Evolutionary conservation across 805 yeast species (phyloP).

Genomic region (Yamadazyma sp.): DNA sequence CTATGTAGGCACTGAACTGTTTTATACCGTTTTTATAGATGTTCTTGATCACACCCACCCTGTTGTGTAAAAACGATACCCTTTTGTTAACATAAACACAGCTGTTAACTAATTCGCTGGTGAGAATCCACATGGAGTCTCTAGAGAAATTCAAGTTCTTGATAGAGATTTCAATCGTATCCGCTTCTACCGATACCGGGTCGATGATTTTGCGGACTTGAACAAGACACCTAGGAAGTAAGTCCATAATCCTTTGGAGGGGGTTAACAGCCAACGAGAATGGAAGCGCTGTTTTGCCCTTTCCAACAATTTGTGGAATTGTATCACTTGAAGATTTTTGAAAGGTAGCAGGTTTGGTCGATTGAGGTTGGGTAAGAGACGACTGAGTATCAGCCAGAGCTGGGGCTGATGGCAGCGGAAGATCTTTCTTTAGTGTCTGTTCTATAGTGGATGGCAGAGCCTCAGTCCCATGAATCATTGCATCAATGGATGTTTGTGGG

Average conservation of each 20-base stretch:
- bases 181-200: slow-evolving; percentile 60
- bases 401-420: slow-evolving; percentile 9
- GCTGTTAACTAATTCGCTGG: slow-evolving; percentile 56
- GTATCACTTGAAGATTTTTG: no score
- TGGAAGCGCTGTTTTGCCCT: slow-evolving; percentile 30
- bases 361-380: background rate
- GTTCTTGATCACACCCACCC: slow-evolving; percentile 63
- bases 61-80: slow-evolving; percentile 56
- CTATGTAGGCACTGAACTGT: slow-evolving; percentile 73
- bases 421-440: background rate
- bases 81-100: slow-evolving; percentile 71
- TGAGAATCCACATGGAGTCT: slow-evolving; percentile 90
- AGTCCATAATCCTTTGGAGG: slow-evolving; percentile 56
- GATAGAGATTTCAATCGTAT: slow-evolving; percentile 76
- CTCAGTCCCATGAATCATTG: background rate
- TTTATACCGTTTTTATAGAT: slow-evolving; percentile 68
- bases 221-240: slow-evolving; percentile 69
- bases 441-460: background rate
- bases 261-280: slow-evolving; percentile 62
- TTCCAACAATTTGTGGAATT: no score
- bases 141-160: slow-evolving; percentile 80
- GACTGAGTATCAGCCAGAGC: background rate
- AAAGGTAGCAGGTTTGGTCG: background rate
- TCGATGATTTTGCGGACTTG: slow-evolving; percentile 47
- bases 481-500: background rate